Evolutionary conservation across 768 basidiomycete genomes (phyloP), one percentile per base, ranked within the genome.

Genomic region (Boletus rufocinnamomeus): DNA sequence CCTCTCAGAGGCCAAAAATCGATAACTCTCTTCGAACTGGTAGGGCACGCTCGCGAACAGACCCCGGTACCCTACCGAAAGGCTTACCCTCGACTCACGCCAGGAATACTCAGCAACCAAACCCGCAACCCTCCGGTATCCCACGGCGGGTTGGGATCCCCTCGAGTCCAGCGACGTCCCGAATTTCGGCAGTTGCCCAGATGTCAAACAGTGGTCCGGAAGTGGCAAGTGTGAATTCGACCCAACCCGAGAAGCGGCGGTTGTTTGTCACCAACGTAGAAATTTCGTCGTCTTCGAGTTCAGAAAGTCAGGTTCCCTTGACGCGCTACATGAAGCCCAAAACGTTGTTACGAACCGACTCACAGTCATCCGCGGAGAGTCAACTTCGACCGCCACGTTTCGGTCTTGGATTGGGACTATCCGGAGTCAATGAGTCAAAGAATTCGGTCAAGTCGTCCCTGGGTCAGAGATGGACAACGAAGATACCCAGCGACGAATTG

Each of bases 191-290:
- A 14, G 52, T 52, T n/a, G 34, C 56, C 3, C 58, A 53, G 10
- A 59, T 32, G 7, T 49, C 62, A 4, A 54, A 64, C 19, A 54
- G 57, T 25, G 60, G 58, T 27, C 50, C 63, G 32, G 79, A 81
- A 52, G 52, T 60, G n/a, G 74, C 74, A 48, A 66, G 69, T 45
- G 67, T 70, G 38, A 73, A 77, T 19, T 37, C 59, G 27, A 46
- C 23, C 13, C 62, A 48, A 30, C 54, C 23, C n/a, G 69, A 69
- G 25, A 72, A 70, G 50, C 75, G 80, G 6, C 80, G 75, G 43
- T 67, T 82, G 19, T 77, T 76, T 13, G 77, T 82, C 27, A 73
- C 79, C 8, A 82, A 81, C 56, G 76, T 77, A 1, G 76, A 77
- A 44, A 73, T 77, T 13, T 64, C 75, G n/a, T 68, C 76, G 3